phyloP scores from a whole-genome alignment of 768 basidiomycete genomes.

The Rhodotorula sphaerocarpa region DNA sequence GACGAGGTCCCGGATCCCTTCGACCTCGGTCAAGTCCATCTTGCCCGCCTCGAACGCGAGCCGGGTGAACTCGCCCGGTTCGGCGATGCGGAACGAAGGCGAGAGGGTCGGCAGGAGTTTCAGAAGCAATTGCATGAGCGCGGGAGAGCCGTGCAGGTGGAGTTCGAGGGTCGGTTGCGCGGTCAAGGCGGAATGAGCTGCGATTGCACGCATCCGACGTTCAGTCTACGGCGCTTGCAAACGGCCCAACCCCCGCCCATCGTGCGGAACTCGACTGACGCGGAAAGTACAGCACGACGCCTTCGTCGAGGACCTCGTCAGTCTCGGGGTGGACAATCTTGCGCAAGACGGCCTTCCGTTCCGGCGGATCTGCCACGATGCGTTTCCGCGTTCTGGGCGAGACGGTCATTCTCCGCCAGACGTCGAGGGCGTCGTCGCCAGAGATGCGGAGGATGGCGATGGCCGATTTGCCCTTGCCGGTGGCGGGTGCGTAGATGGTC shows the following conservation, averaged over 20 bases:
- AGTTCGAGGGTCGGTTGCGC: slow-evolving; percentile 73
- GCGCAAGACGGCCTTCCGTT: slow-evolving; percentile 66
- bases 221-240: neutral
- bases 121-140: slow-evolving; percentile 65
- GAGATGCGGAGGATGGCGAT: slow-evolving; percentile 75
- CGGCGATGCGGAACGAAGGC: slow-evolving; percentile 60
- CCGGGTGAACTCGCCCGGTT: slow-evolving; percentile 79
- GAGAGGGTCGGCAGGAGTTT: slow-evolving; percentile 50
- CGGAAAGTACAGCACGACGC: slow-evolving; percentile 71
- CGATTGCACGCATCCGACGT: too few species aligned
- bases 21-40: slow-evolving; percentile 78
- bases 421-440: slow-evolving; percentile 60
- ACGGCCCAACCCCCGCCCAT: too few species aligned
- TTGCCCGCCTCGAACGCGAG: slow-evolving; percentile 72
- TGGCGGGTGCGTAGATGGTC: slow-evolving; percentile 82
- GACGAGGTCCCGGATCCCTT: slow-evolving; percentile 76
- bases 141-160: slow-evolving; percentile 78
- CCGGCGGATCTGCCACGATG: slow-evolving; percentile 45
- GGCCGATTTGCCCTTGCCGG: slow-evolving; percentile 75
- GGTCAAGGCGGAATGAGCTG: slow-evolving; percentile 74
- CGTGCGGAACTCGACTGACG: slow-evolving; percentile 47
- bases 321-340: slow-evolving; percentile 58
- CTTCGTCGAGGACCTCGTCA: slow-evolving; percentile 63
- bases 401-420: slow-evolving; percentile 48
- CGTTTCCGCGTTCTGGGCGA: slow-evolving; percentile 14